Conservation (phyloP, 768 basidiomycete genomes). For the Mycena haematopus region DNA sequence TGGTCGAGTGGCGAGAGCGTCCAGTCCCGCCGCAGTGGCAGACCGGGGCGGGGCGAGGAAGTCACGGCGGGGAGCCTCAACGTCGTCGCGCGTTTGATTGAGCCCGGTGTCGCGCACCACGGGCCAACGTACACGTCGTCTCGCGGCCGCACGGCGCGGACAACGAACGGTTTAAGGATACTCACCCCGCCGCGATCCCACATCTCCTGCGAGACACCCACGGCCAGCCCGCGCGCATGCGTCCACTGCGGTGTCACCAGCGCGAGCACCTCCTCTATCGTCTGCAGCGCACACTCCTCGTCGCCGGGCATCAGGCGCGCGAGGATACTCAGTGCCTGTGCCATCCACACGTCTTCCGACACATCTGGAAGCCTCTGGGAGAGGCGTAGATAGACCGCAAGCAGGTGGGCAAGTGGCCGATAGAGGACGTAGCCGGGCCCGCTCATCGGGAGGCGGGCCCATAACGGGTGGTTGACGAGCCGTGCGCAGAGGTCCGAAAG, state of each 20-base stretch:
- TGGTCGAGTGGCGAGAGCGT: slow-evolving; percentile 72
- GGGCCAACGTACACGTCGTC: slow-evolving; percentile 57
- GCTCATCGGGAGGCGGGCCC: slow-evolving; percentile 44
- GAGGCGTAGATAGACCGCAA: slow-evolving; percentile 62
- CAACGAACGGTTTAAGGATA: slow-evolving; percentile 67
- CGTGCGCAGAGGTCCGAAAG: slow-evolving; percentile 60
- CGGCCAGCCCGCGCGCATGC: slow-evolving; percentile 39
- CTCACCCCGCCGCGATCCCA: slow-evolving; percentile 60
- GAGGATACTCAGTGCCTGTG: slow-evolving; percentile 66
- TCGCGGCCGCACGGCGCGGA: slow-evolving; percentile 50
- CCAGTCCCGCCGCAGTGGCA: slow-evolving; percentile 70
- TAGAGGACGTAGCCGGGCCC: slow-evolving; percentile 43
- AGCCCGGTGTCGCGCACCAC: slow-evolving; percentile 52
- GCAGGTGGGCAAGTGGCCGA: slow-evolving; percentile 61
- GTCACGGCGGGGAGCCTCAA: slow-evolving; percentile 49
- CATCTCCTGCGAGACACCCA: slow-evolving; percentile 43
- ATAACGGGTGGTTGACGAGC: slow-evolving; percentile 58
- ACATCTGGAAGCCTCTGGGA: slow-evolving; percentile 62
- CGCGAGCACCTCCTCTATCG: slow-evolving; percentile 47
- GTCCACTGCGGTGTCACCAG: slow-evolving; percentile 51
- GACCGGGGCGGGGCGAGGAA: slow-evolving; percentile 36
- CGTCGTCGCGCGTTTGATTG: slow-evolving; percentile 64
- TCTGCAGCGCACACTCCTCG: slow-evolving; percentile 59
- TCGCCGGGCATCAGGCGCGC: slow-evolving; percentile 72
- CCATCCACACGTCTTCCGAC: slow-evolving; percentile 67